Percentiles rank a stretch among this genome's conserved stretches.
Evolutionary conservation across 352 stramenopile genomes (phyloP).

Genomic region (Phytophthora sp.): DNA sequence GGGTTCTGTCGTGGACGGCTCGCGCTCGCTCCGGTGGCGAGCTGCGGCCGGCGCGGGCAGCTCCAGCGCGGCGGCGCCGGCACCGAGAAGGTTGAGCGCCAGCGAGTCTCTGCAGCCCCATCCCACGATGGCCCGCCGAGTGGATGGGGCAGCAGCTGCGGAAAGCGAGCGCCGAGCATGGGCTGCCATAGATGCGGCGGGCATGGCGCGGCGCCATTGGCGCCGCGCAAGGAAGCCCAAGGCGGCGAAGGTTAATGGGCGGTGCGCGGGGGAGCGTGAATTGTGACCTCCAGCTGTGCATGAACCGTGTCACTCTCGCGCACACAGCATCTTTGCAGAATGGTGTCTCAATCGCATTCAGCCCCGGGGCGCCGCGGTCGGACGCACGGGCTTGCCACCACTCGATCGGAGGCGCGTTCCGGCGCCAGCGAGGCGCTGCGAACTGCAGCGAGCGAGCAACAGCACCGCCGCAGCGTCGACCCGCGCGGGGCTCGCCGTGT

Average conservation of each 20-base stretch:
- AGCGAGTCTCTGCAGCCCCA: constrained; percentile 18
- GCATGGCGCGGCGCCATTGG: too few relatives aligned
- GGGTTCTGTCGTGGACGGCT: too few relatives aligned
- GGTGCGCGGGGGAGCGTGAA: constrained; percentile 17
- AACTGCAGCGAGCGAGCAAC: not conserved
- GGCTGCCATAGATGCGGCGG: constrained; percentile 22
- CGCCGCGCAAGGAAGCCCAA: not conserved
- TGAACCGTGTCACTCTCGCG: constrained; percentile 28
- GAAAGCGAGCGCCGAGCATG: constrained; percentile 11
- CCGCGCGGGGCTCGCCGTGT: too few relatives aligned
- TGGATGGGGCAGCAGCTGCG: constrained; percentile 23
- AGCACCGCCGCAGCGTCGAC: too few relatives aligned
- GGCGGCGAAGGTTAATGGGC: constrained; percentile 15
- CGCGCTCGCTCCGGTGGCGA: too few relatives aligned
- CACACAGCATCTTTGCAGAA: constrained; percentile 14
- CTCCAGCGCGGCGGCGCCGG: not conserved
- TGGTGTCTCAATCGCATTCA: constrained; percentile 7
- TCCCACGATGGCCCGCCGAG: constrained; percentile 13
- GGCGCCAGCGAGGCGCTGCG: too few relatives aligned
- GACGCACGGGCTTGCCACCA: too few relatives aligned
- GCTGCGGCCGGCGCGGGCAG: too few relatives aligned
- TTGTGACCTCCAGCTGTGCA: constrained; percentile 26
- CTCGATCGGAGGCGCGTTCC: too few relatives aligned
- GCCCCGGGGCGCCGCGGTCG: not conserved
- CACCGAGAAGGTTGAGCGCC: too few relatives aligned